Conservation (phyloP, 129 eudicot genomes). For the Flaveria trinervia region DNA sequence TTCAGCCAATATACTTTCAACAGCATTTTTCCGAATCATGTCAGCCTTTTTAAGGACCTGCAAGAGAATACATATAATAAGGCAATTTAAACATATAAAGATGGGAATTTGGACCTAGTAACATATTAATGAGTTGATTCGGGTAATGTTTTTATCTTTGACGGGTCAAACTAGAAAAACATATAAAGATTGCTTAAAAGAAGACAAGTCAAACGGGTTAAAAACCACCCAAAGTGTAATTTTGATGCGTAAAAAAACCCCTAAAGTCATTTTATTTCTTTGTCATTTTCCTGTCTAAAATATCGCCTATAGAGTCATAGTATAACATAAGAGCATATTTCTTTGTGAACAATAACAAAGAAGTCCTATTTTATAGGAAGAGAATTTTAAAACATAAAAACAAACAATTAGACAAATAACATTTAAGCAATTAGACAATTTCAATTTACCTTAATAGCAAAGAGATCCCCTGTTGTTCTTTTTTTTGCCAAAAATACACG, state of each 20-base stretch:
- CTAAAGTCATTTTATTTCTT: not conserved
- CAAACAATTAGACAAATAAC: conserved; percentile 3
- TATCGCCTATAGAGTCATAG: not conserved
- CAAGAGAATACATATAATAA: conserved; percentile 26
- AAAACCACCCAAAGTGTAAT: not conserved
- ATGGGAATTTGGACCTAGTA: conserved; percentile 1
- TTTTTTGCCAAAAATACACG: conserved; percentile 94
- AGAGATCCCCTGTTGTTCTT: conserved; percentile 95
- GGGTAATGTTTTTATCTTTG: not conserved
- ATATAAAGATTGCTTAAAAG: not conserved
- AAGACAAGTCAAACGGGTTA: not conserved
- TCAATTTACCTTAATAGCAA: conserved; percentile 87
- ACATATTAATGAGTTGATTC: conserved; percentile 2
- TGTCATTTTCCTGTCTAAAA: not conserved
- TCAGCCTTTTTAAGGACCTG: conserved; percentile 98
- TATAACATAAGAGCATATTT: conserved; percentile 1
- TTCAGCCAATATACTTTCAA: conserved; percentile 95
- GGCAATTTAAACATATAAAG: not conserved
- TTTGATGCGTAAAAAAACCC: not conserved
- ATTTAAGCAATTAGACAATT: not conserved
- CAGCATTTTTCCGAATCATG: conserved; percentile 97
- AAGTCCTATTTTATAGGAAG: conserved; percentile 4
- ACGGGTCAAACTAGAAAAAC: conserved; percentile 1
- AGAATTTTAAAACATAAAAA: conserved; percentile 17
- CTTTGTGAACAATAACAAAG: not conserved